Evolutionary conservation across 2,329 filamentous ascomycete species (phyloP), one percentile per base, ranked within the genome.

Genomic region (Penicillium sp.): DNA sequence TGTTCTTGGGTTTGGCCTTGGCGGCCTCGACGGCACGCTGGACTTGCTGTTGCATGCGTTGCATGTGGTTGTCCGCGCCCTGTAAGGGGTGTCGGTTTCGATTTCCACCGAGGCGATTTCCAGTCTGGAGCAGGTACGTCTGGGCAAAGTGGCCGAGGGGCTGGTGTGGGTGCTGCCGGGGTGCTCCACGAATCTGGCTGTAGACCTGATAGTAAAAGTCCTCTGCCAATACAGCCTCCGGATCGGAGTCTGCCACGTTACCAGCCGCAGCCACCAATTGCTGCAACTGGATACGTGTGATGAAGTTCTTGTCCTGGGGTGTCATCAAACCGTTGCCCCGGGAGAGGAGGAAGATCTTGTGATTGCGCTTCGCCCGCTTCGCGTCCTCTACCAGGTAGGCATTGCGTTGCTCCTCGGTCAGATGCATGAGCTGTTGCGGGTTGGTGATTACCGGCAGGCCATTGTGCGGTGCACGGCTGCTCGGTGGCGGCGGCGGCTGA

Each of bases 201-300:
- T 95, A 92, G 20, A 98, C 93, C 67, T 98, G 93, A 64, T 97
- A 98, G 72, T 98, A 98, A 67, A 98, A 98, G 68, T 98, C 93
- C 62, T 98, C 93, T 1, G 84, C 81, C 32, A 97, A 78, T 6
- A 88, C 84, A 31, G 89, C 83, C 65, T 97, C 91, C 0, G 84
- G 82, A 40, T 86, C 87, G 40, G 85, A 81, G 54, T 95, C 90
- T 46, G 86, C 86, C 3, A 90, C 81, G 62, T 90, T 93, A 8
- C 92, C 92, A 23, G 90, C 95, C 7, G 93, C 91, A 9, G 92
- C 85, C 46, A 98, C 89, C 31, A 98, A 81, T 68, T 98, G 93
- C 73, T 98, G 93, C 45, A 98, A 79, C 69, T 98, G 93, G 57
- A 98, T 98, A 15, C 93, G 85, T 4, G 93, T 97, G 59, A 98